A percentile compares a stretch with the other conserved stretches of the same genome.
Conservation (phyloP, 352 stramenopile genomes). For the Pythium phragmitis region DNA sequence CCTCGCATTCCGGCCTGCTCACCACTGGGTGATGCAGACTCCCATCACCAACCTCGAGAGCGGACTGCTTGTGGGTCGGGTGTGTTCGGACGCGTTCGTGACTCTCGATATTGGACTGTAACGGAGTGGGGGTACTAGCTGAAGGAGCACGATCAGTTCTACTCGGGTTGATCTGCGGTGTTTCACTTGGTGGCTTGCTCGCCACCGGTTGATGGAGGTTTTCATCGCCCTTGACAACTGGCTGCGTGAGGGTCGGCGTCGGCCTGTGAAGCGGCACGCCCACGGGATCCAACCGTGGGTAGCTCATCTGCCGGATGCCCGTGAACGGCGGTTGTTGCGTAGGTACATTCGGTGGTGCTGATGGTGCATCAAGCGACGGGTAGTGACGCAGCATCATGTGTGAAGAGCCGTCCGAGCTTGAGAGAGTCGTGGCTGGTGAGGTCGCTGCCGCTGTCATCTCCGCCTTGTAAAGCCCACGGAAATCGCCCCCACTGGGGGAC, state of each 20-base stretch:
- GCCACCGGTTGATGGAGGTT: neutral
- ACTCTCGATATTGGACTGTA: neutral
- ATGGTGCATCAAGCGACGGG: slow-evolving; percentile 14
- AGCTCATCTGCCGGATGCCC: neutral
- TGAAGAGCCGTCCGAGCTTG: neutral
- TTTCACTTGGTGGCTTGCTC: neutral
- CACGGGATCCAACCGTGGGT: neutral
- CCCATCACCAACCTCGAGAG: too few species aligned
- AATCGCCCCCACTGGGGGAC: neutral
- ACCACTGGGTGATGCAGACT: too few species aligned
- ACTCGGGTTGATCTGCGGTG: neutral
- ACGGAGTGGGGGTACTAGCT: neutral
- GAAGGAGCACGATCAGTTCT: neutral
- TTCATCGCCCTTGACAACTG: neutral
- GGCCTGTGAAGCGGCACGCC: neutral
- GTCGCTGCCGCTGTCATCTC: neutral
- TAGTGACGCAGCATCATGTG: slow-evolving; percentile 14
- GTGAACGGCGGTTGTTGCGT: neutral
- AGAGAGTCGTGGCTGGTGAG: neutral
- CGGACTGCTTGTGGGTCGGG: neutral
- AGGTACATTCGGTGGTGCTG: neutral
- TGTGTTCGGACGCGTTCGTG: neutral
- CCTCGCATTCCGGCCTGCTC: too few species aligned
- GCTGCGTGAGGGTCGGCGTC: neutral
- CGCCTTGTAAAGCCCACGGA: neutral